These are phyloP conservation scores for Mycena amicta DNA, from an alignment of 768 basidiomycete genomes.

Conservation along the genomic window DNA sequence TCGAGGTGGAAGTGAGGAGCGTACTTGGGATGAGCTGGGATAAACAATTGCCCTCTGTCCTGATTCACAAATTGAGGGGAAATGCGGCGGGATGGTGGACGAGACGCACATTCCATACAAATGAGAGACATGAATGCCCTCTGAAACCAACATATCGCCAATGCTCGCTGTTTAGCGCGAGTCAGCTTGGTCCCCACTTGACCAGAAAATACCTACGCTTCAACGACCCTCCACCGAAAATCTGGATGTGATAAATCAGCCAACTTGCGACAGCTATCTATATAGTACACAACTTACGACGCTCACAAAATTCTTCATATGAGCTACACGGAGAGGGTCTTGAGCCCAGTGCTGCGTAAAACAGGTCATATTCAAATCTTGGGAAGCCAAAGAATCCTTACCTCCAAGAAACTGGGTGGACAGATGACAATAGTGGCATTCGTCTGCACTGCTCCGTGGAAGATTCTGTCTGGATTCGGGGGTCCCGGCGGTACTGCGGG, in stretches of 20 bases:
- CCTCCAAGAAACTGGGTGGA: slow-evolving; percentile 31
- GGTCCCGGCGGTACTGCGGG: background rate
- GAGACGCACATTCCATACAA: background rate
- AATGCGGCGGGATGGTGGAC: too few species aligned
- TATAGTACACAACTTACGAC: too few species aligned
- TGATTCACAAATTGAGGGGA: background rate
- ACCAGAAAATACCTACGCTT: slow-evolving; percentile 2
- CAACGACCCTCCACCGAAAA: slow-evolving; percentile 3
- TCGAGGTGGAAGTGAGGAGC: background rate
- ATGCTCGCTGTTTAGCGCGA: slow-evolving; percentile 23
- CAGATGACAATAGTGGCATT: slow-evolving; percentile 22
- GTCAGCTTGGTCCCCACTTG: slow-evolving; percentile 3
- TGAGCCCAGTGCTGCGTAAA: too few species aligned
- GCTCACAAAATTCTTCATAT: too few species aligned
- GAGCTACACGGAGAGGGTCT: too few species aligned
- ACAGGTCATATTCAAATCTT: too few species aligned
- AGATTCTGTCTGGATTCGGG: background rate
- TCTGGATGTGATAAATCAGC: background rate
- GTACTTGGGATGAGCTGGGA: background rate
- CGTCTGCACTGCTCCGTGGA: slow-evolving; percentile 16
- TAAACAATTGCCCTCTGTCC: background rate
- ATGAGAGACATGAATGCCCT: slow-evolving; percentile 31
- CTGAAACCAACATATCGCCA: slow-evolving; percentile 30
- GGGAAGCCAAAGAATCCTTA: too few species aligned
- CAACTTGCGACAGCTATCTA: too few species aligned